These are phyloP conservation scores for Amoebophrya sp. DNA, from an alignment of 169 alveolate genomes.

Conservation along the genomic window DNA sequence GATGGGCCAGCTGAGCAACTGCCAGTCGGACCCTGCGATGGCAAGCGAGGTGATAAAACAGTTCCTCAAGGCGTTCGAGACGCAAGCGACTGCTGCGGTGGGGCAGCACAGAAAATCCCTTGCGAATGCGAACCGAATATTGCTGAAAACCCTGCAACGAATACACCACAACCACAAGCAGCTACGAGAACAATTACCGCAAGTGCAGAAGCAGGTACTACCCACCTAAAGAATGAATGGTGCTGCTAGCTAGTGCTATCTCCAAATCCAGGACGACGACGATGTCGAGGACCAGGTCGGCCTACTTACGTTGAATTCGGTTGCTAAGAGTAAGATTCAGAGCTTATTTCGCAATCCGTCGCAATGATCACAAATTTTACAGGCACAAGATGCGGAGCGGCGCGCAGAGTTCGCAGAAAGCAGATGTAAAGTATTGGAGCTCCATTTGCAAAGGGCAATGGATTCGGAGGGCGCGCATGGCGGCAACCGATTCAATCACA, in stretches of 20 bases:
- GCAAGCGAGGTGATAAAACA: background rate
- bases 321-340: too few species aligned
- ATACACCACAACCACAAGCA: background rate
- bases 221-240: too few species aligned
- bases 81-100: background rate
- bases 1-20: background rate
- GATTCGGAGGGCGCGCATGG: too few species aligned
- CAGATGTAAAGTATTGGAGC: background rate
- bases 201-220: background rate
- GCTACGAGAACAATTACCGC: background rate
- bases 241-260: too few species aligned
- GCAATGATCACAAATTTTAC: too few species aligned
- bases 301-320: too few species aligned
- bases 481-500: too few species aligned
- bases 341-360: too few species aligned
- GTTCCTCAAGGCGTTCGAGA: background rate
- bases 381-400: background rate
- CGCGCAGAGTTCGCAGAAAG: background rate
- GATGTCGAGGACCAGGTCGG: too few species aligned
- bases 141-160: background rate
- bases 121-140: background rate
- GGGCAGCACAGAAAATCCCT: background rate
- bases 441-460: background rate
- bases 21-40: background rate
- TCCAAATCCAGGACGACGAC: too few species aligned